Evolutionary conservation across 1,284 basidiomycete species (phyloP), one percentile per base, ranked within the genome.

Genomic region (Trametes sp.): DNA sequence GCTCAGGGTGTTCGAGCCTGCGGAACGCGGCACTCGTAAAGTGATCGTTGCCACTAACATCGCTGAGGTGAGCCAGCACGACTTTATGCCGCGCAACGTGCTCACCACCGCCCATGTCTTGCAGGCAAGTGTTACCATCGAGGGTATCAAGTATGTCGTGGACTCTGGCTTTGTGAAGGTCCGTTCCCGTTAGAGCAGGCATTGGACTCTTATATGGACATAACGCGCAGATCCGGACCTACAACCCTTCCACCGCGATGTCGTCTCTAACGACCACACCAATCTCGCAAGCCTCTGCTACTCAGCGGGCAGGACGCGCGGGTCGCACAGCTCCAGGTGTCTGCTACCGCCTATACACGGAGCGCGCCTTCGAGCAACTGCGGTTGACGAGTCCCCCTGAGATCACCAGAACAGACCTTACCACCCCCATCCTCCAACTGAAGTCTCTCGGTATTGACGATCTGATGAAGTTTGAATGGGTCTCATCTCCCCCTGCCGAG

Each of bases 151-250:
- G 69, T 98, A 90, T 73, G 96, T 99, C n/a, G 84, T 99, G 5
- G 97, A 99, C 72, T 91, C 88, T 59, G 98, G 97, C 4, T 94
- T 96, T 71, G 96, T 97, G 66, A 99, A 99, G 85, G 94, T 94
- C 66, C 42, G 81, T 54, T 14, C 42, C 45, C 38, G 29, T 19
- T 50, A 26, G 19, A 28, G 13, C 28, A n/a, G n/a, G 24, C 4
- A 16, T 13, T 28, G 7, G 33, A 16, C 21, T 21, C 4, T 11
- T 4, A 19, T 7, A 19, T 16, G 10, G 5, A 21, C 13, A 38
- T 23, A 19, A 19, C 16, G 6, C 45, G 24, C 61, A 95, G 94
- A 89, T 95, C 57, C 87, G 93, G 58, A 90, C 88, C 2, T 95
- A 89, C 74, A 94, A 96, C 71, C 90, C 94, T 2, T 86, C 89